Evolutionary conservation across 2,329 filamentous ascomycete species (phyloP).

Genomic region (Trichoderma sp.): DNA sequence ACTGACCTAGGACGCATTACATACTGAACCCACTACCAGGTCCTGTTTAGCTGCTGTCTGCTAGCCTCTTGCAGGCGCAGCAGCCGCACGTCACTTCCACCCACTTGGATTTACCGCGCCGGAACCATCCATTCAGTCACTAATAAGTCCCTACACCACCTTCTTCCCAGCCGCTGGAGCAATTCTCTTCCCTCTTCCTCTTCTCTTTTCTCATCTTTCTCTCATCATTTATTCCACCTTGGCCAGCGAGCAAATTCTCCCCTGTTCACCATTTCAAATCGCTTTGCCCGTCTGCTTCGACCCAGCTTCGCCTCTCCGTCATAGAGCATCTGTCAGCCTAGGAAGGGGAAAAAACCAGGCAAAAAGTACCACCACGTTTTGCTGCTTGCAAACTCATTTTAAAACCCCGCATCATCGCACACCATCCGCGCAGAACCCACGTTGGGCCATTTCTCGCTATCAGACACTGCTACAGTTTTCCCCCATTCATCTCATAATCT

Average conservation of each 20-base stretch:
- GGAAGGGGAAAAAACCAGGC: not conserved
- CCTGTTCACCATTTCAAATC: not conserved
- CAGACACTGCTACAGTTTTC: not conserved
- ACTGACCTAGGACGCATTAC: not conserved
- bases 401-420: slow-evolving; percentile 20
- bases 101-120: slow-evolving; percentile 10
- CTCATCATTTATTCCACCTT: not conserved
- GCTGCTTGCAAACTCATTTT: slow-evolving; percentile 6
- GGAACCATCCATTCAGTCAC: slow-evolving; percentile 5
- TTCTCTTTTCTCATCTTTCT: not conserved
- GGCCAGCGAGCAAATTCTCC: not conserved
- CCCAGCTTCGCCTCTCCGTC: not conserved
- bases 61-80: slow-evolving; percentile 13
- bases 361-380: not conserved
- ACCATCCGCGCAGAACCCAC: not conserved
- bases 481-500: not conserved
- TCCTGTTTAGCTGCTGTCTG: not conserved
- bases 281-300: not conserved
- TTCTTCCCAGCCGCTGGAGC: slow-evolving; percentile 2
- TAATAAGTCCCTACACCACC: slow-evolving; percentile 7
- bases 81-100: slow-evolving; percentile 14
- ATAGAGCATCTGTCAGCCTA: not conserved
- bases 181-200: not conserved
- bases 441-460: not conserved
- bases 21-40: not conserved